Evolutionary conservation across 2,329 filamentous ascomycete species (phyloP).

Genomic region (Mycocentrospora acerina): DNA sequence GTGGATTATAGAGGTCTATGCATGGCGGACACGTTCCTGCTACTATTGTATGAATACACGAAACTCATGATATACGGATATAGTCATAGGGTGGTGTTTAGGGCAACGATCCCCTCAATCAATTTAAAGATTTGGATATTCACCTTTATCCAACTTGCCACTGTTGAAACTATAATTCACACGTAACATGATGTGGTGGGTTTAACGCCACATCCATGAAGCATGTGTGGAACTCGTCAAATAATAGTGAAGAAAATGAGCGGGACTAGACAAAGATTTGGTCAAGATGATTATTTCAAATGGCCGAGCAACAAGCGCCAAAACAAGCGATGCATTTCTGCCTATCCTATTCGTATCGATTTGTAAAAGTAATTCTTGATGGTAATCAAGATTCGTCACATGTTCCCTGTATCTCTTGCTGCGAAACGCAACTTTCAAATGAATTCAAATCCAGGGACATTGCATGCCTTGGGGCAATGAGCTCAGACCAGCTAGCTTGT

Average conservation of each 20-base stretch:
- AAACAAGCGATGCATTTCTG: slow-evolving; percentile 15
- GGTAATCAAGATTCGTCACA: slow-evolving; percentile 4
- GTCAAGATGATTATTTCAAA: too few species aligned
- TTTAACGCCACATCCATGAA: too few species aligned
- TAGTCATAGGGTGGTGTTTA: slow-evolving; percentile 14
- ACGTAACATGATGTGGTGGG: too few species aligned
- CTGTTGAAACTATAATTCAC: too few species aligned
- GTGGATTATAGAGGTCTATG: too few species aligned
- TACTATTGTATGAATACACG: not conserved
- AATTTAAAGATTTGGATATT: not conserved
- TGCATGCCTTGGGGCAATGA: slow-evolving; percentile 14
- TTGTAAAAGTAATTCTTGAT: slow-evolving; percentile 9
- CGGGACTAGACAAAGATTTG: not conserved
- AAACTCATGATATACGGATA: slow-evolving; percentile 6
- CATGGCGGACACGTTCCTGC: not conserved
- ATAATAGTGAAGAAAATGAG: too few species aligned
- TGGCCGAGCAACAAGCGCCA: not conserved
- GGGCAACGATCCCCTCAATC: slow-evolving; percentile 1
- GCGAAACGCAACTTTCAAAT: slow-evolving; percentile 8
- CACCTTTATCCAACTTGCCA: not conserved
- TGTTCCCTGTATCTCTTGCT: slow-evolving; percentile 1
- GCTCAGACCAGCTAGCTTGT: slow-evolving; percentile 30
- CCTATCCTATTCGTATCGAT: slow-evolving; percentile 10
- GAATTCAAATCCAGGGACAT: slow-evolving; percentile 16
- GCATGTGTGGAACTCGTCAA: too few species aligned